Base-by-base conservation (phyloP, 768 basidiomycete species). In the Coprinellus micaceus region DNA sequence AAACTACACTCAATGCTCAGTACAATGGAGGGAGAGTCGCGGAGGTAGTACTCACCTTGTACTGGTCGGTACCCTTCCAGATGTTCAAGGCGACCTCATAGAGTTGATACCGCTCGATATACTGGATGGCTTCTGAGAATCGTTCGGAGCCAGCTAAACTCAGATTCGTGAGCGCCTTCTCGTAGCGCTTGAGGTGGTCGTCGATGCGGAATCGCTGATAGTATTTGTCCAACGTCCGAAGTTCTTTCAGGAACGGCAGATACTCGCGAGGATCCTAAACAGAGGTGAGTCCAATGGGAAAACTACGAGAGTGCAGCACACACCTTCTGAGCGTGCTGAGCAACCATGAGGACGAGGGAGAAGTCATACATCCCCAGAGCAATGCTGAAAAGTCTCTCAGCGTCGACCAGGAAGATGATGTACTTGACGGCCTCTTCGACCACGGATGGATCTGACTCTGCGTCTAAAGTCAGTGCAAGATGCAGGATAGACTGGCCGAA, bases 331-430 rank as follows among this genome's bases (percentile, higher is more conserved):
- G 96, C 90, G 65, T 97, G 89, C 67, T 98, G 97, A 1, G 97
- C 95, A 40, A 99, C 83, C 87, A 98, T 88, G 22, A 98, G 76
- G 6, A 98, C 96, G 17, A 99, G 76, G 26, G 91, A 86, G 74
- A 98, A 98, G 71, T 99, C 94, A 66, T 99, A 99, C 94, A 98
- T 98, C 19, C 97, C 97, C 29, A 99, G 80, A 1, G 97, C 97
- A 11, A 91, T 89, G 68, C 98, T 86, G 72, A 96, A 98, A 3
- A 99, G 79, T 44, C 79, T 78, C 63, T 98, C 85, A 0, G 94
- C 94, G 62, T 98, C 93, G 19, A 94, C 92, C 29, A 99, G 82
- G 79, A 98, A 99, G 69, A 98, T 98, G 68, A 98, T 88, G 66
- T 98, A 99, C 67, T 95, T 98, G 64, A 98, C 90, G 5, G 97